Evolutionary conservation across 2,329 filamentous ascomycete genomes (phyloP).

Genomic region (Alternaria sp.): DNA sequence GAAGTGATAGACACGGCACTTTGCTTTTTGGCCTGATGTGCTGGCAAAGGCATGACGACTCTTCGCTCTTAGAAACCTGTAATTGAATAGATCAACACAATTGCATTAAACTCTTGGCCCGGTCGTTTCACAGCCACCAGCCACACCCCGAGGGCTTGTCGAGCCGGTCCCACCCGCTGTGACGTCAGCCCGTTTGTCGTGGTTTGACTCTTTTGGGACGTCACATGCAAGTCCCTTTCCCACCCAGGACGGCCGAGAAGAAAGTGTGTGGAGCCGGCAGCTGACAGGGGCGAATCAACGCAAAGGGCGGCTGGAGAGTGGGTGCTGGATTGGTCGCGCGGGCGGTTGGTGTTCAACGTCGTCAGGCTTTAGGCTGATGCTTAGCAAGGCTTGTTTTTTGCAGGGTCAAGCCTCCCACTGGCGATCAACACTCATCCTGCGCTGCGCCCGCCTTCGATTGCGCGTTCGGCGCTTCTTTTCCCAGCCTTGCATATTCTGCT

Average conservation of each 20-base stretch:
- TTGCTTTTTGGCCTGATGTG: not conserved
- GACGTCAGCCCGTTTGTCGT: constrained; percentile 4
- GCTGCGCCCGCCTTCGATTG: constrained; percentile 19
- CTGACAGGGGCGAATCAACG: not conserved
- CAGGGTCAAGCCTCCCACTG: constrained; percentile 5
- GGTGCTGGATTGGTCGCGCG: not conserved
- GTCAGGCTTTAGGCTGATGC: constrained; percentile 7
- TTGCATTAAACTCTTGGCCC: not conserved
- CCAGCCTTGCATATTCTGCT: not conserved
- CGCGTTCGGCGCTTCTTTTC: constrained; percentile 4
- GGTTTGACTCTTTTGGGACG: not conserved
- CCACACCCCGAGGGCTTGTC: not conserved
- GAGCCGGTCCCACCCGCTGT: not conserved
- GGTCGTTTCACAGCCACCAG: not conserved
- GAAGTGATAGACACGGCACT: not conserved
- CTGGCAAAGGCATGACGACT: not conserved
- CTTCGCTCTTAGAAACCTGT: constrained; percentile 9
- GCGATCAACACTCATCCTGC: constrained; percentile 10
- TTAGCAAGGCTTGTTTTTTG: constrained; percentile 28
- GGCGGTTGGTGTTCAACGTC: not conserved
- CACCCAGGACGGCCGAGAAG: not conserved
- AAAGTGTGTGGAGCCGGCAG: constrained; percentile 2
- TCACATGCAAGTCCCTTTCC: constrained; percentile 1
- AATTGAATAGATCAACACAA: not conserved
- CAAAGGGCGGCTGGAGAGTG: not conserved